A percentile compares a stretch with the other conserved stretches of the same genome.
Conservation (phyloP, 129 eudicot genomes). For the Rutidosis leptorrhynchoides region DNA sequence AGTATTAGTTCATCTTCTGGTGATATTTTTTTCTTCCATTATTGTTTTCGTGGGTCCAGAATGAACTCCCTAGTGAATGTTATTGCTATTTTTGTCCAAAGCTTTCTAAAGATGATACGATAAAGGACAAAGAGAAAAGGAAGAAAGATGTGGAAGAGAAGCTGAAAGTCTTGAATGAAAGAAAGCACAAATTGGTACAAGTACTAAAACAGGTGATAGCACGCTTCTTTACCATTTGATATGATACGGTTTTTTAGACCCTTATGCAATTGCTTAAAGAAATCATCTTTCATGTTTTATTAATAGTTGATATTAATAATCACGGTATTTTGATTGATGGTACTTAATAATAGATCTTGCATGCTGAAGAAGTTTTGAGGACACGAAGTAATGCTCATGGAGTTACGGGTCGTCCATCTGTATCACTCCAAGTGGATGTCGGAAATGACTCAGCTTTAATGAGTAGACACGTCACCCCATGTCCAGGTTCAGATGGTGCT, state of each 20-base stretch:
- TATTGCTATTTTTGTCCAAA: slow-evolving; percentile 24
- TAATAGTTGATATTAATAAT: background rate
- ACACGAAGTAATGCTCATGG: slow-evolving; percentile 62
- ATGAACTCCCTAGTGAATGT: background rate
- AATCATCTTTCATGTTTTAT: slow-evolving; percentile 12
- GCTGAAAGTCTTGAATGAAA: slow-evolving; percentile 61
- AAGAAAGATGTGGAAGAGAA: slow-evolving; percentile 77
- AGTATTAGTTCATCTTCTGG: background rate
- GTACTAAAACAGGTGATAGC: slow-evolving; percentile 74
- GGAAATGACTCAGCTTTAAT: slow-evolving; percentile 72
- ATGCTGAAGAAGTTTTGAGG: slow-evolving; percentile 86
- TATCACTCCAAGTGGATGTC: slow-evolving; percentile 76
- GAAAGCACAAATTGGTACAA: slow-evolving; percentile 85
- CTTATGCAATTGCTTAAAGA: background rate
- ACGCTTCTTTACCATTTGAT: background rate
- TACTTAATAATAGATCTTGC: slow-evolving; percentile 54
- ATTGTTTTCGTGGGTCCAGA: background rate
- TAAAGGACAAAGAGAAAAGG: slow-evolving; percentile 58
- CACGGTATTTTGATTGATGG: background rate
- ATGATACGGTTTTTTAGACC: background rate
- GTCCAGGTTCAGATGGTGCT: slow-evolving; percentile 65
- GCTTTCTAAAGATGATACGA: slow-evolving; percentile 37
- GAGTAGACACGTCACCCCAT: slow-evolving; percentile 64
- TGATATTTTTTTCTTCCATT: background rate
- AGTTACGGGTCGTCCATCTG: slow-evolving; percentile 41